phyloP scores from a whole-genome alignment of 108 stramenopile genomes.

The Mediolabrus comicus region DNA sequence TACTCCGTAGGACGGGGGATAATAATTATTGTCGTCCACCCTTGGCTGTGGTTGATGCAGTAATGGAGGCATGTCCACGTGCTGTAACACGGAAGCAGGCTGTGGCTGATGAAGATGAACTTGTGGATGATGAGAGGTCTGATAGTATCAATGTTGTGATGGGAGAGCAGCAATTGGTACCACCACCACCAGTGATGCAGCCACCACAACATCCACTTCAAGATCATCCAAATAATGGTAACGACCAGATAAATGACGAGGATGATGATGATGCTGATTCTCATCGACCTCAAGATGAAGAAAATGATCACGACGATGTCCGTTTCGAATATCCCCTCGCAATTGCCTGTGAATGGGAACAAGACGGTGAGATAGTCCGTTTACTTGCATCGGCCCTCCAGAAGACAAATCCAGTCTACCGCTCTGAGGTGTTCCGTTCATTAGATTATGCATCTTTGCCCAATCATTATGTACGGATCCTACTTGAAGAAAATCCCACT shows the following conservation, averaged over 20 bases:
- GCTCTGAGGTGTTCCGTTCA: constrained; percentile 34
- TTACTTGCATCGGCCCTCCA: constrained; percentile 16
- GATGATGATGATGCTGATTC: background rate
- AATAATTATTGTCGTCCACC: constrained; percentile 46
- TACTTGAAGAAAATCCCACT: constrained; percentile 34
- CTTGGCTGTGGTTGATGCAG: constrained; percentile 53
- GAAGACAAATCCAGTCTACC: constrained; percentile 13
- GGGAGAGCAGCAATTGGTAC: background rate
- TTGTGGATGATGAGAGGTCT: background rate
- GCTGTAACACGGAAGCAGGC: constrained; percentile 49
- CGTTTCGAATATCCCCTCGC: constrained; percentile 42
- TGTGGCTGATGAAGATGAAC: constrained; percentile 28
- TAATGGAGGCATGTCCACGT: constrained; percentile 59
- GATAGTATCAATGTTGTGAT: background rate
- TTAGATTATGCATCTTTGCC: constrained; percentile 27
- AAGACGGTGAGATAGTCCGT: constrained; percentile 14
- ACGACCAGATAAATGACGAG: background rate
- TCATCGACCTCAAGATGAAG: background rate
- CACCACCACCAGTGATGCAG: background rate
- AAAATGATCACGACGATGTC: constrained; percentile 21
- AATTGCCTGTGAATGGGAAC: constrained; percentile 30
- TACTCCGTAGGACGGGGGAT: constrained; percentile 14
- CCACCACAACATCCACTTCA: background rate
- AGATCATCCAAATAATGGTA: background rate
- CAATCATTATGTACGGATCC: constrained; percentile 23